Conservation (phyloP, 2,329 filamentous ascomycete species). For the Venturia oleaginea region DNA sequence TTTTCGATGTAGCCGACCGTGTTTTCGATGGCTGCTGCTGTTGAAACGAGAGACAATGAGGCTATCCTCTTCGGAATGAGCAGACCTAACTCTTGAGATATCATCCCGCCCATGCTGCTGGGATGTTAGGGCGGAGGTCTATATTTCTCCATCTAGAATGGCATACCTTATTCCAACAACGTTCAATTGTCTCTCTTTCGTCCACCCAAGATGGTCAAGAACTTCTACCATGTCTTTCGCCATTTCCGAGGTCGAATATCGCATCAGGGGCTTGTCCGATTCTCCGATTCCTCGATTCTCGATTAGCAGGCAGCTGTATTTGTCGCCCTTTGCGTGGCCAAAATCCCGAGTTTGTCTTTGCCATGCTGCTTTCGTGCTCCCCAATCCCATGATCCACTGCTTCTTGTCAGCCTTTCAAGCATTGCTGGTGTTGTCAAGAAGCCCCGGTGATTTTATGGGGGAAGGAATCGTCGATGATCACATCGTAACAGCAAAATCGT, state of each 20-base stretch:
- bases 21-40: conserved; percentile 38
- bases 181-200: conserved; percentile 48
- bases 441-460: not conserved
- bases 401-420: not conserved
- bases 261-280: conserved; percentile 65
- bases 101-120: conserved; percentile 70
- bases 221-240: conserved; percentile 68
- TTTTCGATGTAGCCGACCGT: conserved; percentile 55
- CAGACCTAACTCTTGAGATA: conserved; percentile 65
- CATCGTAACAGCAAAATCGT: too few species aligned
- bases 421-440: not conserved
- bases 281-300: conserved; percentile 82
- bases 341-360: conserved; percentile 78
- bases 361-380: conserved; percentile 59
- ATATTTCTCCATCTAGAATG: conserved; percentile 35
- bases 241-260: conserved; percentile 81
- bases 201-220: conserved; percentile 61
- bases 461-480: not conserved
- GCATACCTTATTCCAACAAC: conserved; percentile 53
- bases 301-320: conserved; percentile 65
- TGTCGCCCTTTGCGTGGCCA: conserved; percentile 57
- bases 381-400: conserved; percentile 75
- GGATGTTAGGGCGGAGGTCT: not conserved
- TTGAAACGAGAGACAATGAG: conserved; percentile 42
- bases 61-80: conserved; percentile 40